Base-by-base conservation (phyloP, 768 basidiomycete species). In the Rhizopogon vulgaris region DNA sequence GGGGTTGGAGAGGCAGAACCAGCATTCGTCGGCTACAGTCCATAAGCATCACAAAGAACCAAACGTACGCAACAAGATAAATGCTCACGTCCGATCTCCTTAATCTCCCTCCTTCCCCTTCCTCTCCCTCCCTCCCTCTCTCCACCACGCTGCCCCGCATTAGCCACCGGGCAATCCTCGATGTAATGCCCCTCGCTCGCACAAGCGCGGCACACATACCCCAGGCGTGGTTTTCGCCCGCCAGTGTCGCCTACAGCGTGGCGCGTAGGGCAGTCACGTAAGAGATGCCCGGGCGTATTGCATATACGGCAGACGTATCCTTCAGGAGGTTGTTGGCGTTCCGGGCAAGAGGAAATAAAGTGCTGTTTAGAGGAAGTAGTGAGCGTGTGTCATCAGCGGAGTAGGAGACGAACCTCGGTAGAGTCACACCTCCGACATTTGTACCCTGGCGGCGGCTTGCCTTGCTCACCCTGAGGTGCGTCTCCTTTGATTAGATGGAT, bases 1-100 rank as follows among this genome's bases (percentile, higher is more conserved):
- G 1, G 95, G 94, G 64, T 97, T 97, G 38, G 92, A 94, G 49
- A 99, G 69, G 67, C 96, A 99, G 73, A 99, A 98, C 95, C 95
- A 98, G 69, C 95, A 97, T 66, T 94, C 90, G 51, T 89, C 89
- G 58, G 92, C 90, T 91, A 63, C 42, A 57, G 25, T 52, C 52
- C 30, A 27, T 17, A 6, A 38, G 38, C 11, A 36, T 9, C 15
- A 37, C 12, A 39, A 12, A 11, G 3, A 4, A 58, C n/a, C 14
- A 39, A 34, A 6, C 28, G 48, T 30, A 46, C n/a, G 9, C 18
- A 28, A 9, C 7, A 28, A n/a, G 7, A 22, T 22, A n/a, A 40
- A 12, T 32, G 73, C 87, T 60, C 62, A 92, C 90, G 87, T 52
- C 75, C 80, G 50, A 94, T 90, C 64, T 93, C 91, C 69, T 82